Evolutionary conservation across 176 grass and related monocot species (phyloP), one percentile per base, ranked within the genome.

Genomic region (Ananas comosus): DNA sequence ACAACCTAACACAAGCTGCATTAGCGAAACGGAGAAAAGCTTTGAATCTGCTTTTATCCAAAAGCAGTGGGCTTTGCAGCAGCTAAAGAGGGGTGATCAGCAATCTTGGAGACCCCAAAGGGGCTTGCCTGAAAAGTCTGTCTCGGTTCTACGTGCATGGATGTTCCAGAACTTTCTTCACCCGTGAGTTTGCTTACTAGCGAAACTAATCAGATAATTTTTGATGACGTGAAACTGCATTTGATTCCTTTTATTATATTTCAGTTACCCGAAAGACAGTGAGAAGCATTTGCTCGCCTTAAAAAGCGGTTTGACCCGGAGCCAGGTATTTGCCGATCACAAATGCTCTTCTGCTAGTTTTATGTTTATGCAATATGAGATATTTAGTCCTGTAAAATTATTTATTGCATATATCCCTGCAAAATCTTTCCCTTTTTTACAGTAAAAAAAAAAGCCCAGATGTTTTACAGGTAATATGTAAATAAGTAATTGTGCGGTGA

Each of bases 91-190:
- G 27, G 76, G 65, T 18, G 86, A 96, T 56, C 84, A 78, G 42
- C 92, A 87, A 69, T 82, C 74, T 70, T 96, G 88, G 92, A 87
- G 88, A 28, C 88, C 92, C 22, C 92, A 89, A 68, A 85, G 92
- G 67, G 92, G 92, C 51, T 70, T 92, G 59, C 88, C 92, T 23
- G 83, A 92, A 79, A 78, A 87, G 65, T 89, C 86, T 9, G 92
- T 96, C 23, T 79, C 92, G 12, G 92, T 96, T 68, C 85, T 96
- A 71, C 85, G 88, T 48, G 76, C 81, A 12, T 96, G 92, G 92
- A 69, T 96, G 88, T 96, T 96, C 61, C 81, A 89, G 69, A 87
- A 96, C 83, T 96, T 96, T 83, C 81, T 96, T 48, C 84, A 82
- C 65, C 92, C 92, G 92, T 96, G 74, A 92, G 88, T 67, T 70